Conservation (phyloP, 768 basidiomycete species). For the Trametes cingulata region DNA sequence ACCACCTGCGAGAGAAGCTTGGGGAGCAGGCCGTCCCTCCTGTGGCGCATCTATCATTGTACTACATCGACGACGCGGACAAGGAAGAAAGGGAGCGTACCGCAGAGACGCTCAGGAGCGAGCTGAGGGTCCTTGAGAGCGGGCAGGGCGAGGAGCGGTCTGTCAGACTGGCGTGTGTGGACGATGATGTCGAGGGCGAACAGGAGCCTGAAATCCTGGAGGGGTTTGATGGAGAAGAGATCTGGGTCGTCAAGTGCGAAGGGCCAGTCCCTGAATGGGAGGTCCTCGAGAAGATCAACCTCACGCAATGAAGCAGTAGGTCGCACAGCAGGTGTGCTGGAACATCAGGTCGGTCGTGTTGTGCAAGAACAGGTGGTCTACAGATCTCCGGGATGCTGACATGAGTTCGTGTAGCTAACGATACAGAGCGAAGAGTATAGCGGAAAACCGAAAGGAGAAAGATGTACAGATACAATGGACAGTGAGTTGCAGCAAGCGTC, state of each 20-base stretch:
- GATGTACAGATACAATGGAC: background rate
- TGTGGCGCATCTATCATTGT: conserved; percentile 74
- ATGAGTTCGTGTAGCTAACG: background rate
- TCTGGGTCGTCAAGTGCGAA: conserved; percentile 33
- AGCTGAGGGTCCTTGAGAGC: conserved; percentile 39
- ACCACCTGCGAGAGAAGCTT: conserved; percentile 43
- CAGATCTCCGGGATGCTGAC: conserved; percentile 2
- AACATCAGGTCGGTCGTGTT: background rate
- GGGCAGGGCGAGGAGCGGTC: conserved; percentile 25
- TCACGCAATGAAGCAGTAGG: background rate
- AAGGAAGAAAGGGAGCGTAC: conserved; percentile 53
- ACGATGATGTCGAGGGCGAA: conserved; percentile 7
- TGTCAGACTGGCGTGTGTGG: conserved; percentile 6
- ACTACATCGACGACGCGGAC: conserved; percentile 72
- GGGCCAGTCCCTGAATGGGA: conserved; percentile 31
- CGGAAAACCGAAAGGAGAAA: background rate
- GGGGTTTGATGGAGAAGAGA: conserved; percentile 30
- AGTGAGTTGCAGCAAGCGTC: background rate
- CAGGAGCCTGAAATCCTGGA: conserved; percentile 18
- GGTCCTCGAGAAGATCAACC: conserved; percentile 25
- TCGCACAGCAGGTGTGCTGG: too few species aligned
- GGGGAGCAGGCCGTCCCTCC: conserved; percentile 49
- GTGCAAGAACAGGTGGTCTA: background rate
- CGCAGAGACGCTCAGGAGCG: conserved; percentile 42
- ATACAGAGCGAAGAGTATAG: conserved; percentile 11